These are phyloP conservation scores for Aspergillus ibericus DNA, from an alignment of 2,329 filamentous ascomycete genomes.

Conservation along the genomic window DNA sequence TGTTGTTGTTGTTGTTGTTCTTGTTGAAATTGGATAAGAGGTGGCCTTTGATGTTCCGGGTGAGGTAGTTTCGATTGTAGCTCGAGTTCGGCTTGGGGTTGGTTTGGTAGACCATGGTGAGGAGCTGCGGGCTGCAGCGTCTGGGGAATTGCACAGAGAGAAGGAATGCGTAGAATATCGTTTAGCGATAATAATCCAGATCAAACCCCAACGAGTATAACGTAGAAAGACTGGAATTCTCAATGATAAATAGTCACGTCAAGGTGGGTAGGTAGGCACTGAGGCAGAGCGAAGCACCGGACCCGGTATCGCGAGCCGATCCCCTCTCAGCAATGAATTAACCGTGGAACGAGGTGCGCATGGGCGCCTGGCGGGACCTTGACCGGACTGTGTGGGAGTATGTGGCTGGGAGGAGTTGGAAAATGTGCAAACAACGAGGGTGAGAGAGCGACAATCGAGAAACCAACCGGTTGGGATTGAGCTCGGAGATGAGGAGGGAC, in stretches of 20 bases:
- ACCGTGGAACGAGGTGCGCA: neutral
- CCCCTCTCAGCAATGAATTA: neutral
- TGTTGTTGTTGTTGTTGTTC: too few relatives aligned
- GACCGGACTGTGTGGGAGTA: neutral
- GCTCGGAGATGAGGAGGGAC: slow-evolving; percentile 15
- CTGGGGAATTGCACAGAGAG: neutral
- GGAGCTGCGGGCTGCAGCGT: neutral
- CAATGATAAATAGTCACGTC: slow-evolving; percentile 4
- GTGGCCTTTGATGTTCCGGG: slow-evolving; percentile 9
- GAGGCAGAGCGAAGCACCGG: neutral
- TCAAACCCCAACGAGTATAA: neutral
- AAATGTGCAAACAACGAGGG: neutral
- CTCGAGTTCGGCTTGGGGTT: slow-evolving; percentile 31
- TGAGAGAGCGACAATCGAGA: neutral
- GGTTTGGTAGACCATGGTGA: slow-evolving; percentile 20
- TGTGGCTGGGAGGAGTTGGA: neutral
- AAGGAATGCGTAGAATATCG: too few relatives aligned
- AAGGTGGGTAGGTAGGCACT: too few relatives aligned
- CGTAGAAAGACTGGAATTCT: neutral
- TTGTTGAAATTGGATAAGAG: too few relatives aligned
- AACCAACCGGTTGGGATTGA: neutral
- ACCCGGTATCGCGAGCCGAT: neutral
- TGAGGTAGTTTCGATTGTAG: slow-evolving; percentile 25
- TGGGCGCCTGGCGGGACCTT: neutral
- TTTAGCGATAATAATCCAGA: too few relatives aligned